Base-by-base conservation (phyloP, 495 filamentous ascomycete species). In the Trichoderma gamsii region DNA sequence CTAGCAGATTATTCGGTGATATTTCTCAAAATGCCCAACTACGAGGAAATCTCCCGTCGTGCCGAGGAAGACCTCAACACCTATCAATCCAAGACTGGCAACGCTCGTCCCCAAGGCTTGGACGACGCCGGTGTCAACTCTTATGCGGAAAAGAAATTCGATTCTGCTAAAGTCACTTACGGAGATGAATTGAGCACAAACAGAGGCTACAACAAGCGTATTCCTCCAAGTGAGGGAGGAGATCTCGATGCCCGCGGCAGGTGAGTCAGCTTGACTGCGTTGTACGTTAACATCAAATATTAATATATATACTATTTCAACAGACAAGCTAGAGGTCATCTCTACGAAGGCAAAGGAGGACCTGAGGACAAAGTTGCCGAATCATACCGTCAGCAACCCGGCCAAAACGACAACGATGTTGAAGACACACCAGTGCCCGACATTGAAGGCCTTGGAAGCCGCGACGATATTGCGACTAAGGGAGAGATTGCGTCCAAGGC, bases 31-130 rank as follows among this genome's bases (percentile, higher is more conserved):
- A 52, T 56, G 46, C 52, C 66, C 46, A 35, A 51, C 66, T 51
- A 67, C 49, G 64, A 70, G 21, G 65, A 75, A 49, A 77, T 84
- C 64, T 79, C 82, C 70, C 71, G 76, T 25, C 71, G 79, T 66
- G 82, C 82, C 18, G 81, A 85, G 74, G 75, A 70, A 29, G 82
- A 83, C 69, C 76, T 85, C 56, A 82, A 82, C 72, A 77, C 72
- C 25, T 76, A 79, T 70, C 72, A 75, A 38, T 68, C 78, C 52
- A 83, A 84, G 66, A 78, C 78, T 2, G 82, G 80, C 52, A 67
- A 67, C 9, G 44, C 67, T 41, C 74, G 69, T 49, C 67, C 66
- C 4, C 63, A 73, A 3, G 69, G 64, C 1, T 69, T 70, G 32
- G 76, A 77, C 3, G 74, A 78, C 12, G 66, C 74, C 0, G 77